Conservation (phyloP, 2,329 filamentous ascomycete species). For the Colletotrichum sidae region DNA sequence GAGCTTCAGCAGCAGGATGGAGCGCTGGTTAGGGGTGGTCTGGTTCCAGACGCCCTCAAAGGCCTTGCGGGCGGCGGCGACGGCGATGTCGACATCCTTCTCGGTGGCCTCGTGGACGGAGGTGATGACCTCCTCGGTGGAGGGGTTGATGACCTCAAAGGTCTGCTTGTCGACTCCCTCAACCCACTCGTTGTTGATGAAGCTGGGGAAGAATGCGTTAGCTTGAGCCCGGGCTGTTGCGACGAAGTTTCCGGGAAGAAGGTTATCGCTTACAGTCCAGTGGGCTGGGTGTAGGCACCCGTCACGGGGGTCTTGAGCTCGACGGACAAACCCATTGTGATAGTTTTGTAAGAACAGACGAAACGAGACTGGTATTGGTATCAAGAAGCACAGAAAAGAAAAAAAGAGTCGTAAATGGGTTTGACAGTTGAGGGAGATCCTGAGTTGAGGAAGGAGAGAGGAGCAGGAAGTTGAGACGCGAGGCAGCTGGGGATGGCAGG, state of each 20-base stretch:
- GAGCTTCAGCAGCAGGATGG: constrained; percentile 78
- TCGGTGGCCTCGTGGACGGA: constrained; percentile 87
- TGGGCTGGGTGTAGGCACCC: constrained; percentile 69
- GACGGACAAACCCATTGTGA: constrained; percentile 60
- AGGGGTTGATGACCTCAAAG: constrained; percentile 92
- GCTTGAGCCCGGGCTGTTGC: not conserved
- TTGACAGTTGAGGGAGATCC: constrained; percentile 1
- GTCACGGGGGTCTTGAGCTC: constrained; percentile 77
- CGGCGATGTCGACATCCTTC: constrained; percentile 86
- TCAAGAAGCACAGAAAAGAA: constrained; percentile 19
- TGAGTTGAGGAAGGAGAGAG: constrained; percentile 12
- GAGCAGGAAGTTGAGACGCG: not conserved
- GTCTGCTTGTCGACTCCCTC: constrained; percentile 86
- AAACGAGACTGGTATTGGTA: constrained; percentile 28
- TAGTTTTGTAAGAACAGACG: constrained; percentile 20
- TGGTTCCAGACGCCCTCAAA: constrained; percentile 80
- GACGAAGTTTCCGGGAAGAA: not conserved
- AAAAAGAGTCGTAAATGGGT: constrained; percentile 3
- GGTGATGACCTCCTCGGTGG: constrained; percentile 86
- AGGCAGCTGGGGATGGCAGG: constrained; percentile 20
- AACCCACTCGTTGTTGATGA: constrained; percentile 95
- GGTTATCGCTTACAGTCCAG: constrained; percentile 65
- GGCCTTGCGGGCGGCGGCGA: constrained; percentile 85
- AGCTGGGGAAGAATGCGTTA: constrained; percentile 61
- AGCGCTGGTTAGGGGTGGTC: constrained; percentile 77